A percentile compares a stretch with the other conserved stretches of the same genome.
Evolutionary conservation across 2,329 filamentous ascomycete species (phyloP).

Genomic region (Lachnum nothofagi): DNA sequence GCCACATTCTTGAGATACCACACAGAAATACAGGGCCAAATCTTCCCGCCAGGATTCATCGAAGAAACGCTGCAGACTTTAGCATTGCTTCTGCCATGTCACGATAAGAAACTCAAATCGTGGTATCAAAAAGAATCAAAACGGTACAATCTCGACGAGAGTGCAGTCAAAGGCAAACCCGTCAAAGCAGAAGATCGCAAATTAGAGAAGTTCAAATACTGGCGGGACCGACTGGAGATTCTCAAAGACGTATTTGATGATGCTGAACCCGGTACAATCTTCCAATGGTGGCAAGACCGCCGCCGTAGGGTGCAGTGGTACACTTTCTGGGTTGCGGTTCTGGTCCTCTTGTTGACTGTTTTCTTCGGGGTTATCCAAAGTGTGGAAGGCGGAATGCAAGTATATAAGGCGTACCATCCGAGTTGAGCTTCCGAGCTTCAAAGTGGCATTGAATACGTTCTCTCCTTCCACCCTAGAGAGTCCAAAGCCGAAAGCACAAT

Average conservation of each 20-base stretch:
- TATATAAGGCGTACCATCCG: slow-evolving; percentile 22
- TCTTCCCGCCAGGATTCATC: not conserved
- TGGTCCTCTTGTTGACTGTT: slow-evolving; percentile 6
- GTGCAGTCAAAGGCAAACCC: slow-evolving; percentile 22
- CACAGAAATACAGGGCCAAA: not conserved
- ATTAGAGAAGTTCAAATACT: slow-evolving; percentile 36
- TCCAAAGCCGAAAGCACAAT: too few relatives aligned
- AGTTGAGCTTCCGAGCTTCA: too few relatives aligned
- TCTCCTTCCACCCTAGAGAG: too few relatives aligned
- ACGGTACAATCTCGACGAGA: not conserved
- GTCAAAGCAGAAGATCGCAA: slow-evolving; percentile 32
- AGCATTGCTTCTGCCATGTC: not conserved
- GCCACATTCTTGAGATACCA: not conserved
- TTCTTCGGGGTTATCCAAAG: slow-evolving; percentile 38
- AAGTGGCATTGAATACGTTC: too few relatives aligned
- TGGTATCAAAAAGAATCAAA: not conserved
- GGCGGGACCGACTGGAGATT: slow-evolving; percentile 39
- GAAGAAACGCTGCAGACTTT: slow-evolving; percentile 3
- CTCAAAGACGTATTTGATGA: slow-evolving; percentile 40
- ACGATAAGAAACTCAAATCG: not conserved
- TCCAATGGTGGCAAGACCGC: slow-evolving; percentile 41
- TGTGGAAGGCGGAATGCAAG: slow-evolving; percentile 39
- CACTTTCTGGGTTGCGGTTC: slow-evolving; percentile 7
- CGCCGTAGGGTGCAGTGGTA: slow-evolving; percentile 41
- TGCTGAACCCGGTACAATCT: slow-evolving; percentile 31